Percentiles rank a stretch among this genome's conserved stretches.
phyloP scores from a whole-genome alignment of 163 green algal species.

The Scenedesmus sp. region DNA sequence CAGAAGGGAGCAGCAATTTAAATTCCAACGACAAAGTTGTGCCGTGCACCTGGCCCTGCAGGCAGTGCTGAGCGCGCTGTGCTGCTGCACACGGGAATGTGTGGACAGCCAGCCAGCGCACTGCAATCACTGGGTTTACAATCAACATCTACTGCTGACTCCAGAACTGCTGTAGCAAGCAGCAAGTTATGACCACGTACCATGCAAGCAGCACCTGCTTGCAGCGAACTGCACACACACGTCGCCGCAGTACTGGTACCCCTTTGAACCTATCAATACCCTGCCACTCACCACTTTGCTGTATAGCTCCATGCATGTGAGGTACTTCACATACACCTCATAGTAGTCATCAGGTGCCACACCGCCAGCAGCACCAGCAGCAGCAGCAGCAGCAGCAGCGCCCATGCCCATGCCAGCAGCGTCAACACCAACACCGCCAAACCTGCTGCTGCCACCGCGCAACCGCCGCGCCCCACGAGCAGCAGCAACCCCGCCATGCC shows the following conservation, averaged over 20 bases:
- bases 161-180: not conserved
- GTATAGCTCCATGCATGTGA: constrained; percentile 22
- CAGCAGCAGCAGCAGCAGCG: constrained; percentile 6
- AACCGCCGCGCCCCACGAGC: not conserved
- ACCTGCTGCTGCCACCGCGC: not conserved
- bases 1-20: not conserved
- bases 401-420: not conserved
- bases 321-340: constrained; percentile 25
- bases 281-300: not conserved
- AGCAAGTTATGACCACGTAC: too few relatives aligned
- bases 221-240: too few relatives aligned
- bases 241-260: too few relatives aligned
- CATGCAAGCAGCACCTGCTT: too few relatives aligned
- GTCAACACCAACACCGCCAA: not conserved
- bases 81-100: not conserved
- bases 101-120: not conserved
- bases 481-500: not conserved
- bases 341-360: constrained; percentile 13
- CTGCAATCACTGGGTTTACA: too few relatives aligned
- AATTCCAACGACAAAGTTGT: not conserved
- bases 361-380: not conserved
- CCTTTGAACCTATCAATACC: too few relatives aligned
- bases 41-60: too few relatives aligned
- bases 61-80: not conserved
- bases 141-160: not conserved